Percentiles rank a stretch among this genome's conserved stretches.
phyloP scores from a whole-genome alignment of 371 early-diverging fungal species.

The Capniomyces stellatus region DNA sequence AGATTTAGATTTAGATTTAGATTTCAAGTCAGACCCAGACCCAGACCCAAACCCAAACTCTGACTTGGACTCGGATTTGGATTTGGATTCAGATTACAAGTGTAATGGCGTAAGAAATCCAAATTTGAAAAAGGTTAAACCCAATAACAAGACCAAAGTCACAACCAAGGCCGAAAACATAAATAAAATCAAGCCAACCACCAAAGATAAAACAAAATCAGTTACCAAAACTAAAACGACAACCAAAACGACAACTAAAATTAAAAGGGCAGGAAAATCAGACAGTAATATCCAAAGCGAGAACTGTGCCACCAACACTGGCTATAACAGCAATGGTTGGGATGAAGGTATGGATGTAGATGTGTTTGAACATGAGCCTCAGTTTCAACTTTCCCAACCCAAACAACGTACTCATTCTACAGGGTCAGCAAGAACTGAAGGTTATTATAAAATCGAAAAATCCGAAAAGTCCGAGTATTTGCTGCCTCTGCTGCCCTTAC shows the following conservation, averaged over 20 bases:
- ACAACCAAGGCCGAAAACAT: too few species aligned
- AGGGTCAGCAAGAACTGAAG: conserved; percentile 68
- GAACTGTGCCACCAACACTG: background rate
- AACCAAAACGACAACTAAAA: too few species aligned
- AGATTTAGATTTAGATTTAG: too few species aligned
- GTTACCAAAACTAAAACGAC: too few species aligned
- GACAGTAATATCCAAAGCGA: too few species aligned
- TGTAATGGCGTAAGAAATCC: background rate
- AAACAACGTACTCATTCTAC: conserved; percentile 29
- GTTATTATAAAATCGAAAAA: conserved; percentile 43
- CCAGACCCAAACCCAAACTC: too few species aligned
- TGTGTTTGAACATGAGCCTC: background rate
- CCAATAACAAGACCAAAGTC: background rate
- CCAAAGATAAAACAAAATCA: too few species aligned
- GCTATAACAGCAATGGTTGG: background rate
- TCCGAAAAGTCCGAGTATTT: conserved; percentile 44
- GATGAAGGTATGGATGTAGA: background rate
- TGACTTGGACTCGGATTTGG: background rate
- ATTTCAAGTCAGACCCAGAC: too few species aligned
- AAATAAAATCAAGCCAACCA: too few species aligned
- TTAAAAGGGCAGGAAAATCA: too few species aligned
- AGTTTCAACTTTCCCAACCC: background rate
- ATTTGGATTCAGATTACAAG: background rate
- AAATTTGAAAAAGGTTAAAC: background rate
- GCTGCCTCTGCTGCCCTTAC: conserved; percentile 33